Evolutionary conservation across 441 rosid genomes (phyloP), one percentile per base, ranked within the genome.

Genomic region (Pelargonium myrrhifolium): DNA sequence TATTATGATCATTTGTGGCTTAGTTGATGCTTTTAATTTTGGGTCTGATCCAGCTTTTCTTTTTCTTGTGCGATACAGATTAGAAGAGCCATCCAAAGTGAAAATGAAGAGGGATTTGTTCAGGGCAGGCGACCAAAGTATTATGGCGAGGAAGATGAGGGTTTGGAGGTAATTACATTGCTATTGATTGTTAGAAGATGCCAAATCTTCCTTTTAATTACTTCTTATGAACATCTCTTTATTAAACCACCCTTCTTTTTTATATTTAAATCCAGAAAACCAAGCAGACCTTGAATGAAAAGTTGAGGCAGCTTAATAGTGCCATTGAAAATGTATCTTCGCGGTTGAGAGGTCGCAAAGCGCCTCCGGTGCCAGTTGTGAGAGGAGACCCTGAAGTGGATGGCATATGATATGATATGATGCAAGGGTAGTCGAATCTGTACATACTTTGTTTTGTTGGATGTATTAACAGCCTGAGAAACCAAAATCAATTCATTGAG

Each of bases 271-370:
- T 74, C 76, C 84, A 88, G 93, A 90, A 86, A 71, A 90, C 97
- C 40, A 86, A 93, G 81, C 86, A 86, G 81, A 87, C 96, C 17
- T 56, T 90, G 87, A 88, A 87, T 72, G 89, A 82, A 62, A 93
- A 93, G 79, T 86, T 90, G 72, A 76, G 85, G 81, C 98, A 93
- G 74, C 91, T 93, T 68, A 93, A 88, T 75, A 82, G 87, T 69
- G 97, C 98, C 15, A 93, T 93, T 35, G 97, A 93, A 87, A 87
- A 87, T n/a, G 92, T 90, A 24, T 90, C 97, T 39, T 80, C 90
- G 10, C 92, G 98, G 18, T 75, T 93, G 79, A 86, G 91, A 83
- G 96, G 97, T 28, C 90, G 89, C 28, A 80, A 74, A 45, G 22
- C 80, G 0, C 74, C 85, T 1, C n/a, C 73, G 2, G 83, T 78